Percentiles rank a stretch among this genome's conserved stretches.
These are phyloP conservation scores for Penicillium cinerascens DNA, from an alignment of 495 filamentous ascomycete species.

Conservation along the genomic window DNA sequence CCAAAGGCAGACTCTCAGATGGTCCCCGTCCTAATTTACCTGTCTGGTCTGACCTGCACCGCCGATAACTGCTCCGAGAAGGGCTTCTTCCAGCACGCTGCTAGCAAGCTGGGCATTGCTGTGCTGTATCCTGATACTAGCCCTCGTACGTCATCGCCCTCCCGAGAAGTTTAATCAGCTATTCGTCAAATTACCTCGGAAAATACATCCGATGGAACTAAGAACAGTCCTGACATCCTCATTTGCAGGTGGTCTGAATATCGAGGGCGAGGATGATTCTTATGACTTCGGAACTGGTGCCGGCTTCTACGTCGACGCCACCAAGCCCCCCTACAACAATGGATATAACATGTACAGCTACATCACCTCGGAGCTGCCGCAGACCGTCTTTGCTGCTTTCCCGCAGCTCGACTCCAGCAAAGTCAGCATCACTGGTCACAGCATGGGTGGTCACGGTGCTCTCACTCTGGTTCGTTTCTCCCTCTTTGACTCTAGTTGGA, in stretches of 20 bases:
- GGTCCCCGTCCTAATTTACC: constrained; percentile 86
- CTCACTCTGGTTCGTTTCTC: constrained; percentile 62
- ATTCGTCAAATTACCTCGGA: neutral
- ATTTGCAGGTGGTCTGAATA: constrained; percentile 59
- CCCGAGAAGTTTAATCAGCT: too few species aligned
- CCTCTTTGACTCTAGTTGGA: too few species aligned
- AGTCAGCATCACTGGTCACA: constrained; percentile 85
- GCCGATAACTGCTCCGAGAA: constrained; percentile 96
- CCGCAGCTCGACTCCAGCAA: constrained; percentile 59
- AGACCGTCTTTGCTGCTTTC: constrained; percentile 65
- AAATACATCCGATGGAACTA: neutral
- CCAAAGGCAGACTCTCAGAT: constrained; percentile 54
- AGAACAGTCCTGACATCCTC: neutral
- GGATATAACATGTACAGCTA: constrained; percentile 95
- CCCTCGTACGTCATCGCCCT: constrained; percentile 55
- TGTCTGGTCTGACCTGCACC: constrained; percentile 92
- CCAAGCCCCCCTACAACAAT: constrained; percentile 61
- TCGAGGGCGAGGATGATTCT: constrained; percentile 74
- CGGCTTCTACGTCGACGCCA: constrained; percentile 94
- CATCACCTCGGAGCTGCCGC: constrained; percentile 75
- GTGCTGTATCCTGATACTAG: constrained; percentile 93
- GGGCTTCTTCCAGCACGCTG: constrained; percentile 82
- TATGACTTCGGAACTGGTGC: constrained; percentile 92
- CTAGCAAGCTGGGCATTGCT: constrained; percentile 74
- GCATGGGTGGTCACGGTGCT: constrained; percentile 96